Conservation (phyloP, 176 grass and related monocot genomes). For the Rhynchospora breviuscula region DNA sequence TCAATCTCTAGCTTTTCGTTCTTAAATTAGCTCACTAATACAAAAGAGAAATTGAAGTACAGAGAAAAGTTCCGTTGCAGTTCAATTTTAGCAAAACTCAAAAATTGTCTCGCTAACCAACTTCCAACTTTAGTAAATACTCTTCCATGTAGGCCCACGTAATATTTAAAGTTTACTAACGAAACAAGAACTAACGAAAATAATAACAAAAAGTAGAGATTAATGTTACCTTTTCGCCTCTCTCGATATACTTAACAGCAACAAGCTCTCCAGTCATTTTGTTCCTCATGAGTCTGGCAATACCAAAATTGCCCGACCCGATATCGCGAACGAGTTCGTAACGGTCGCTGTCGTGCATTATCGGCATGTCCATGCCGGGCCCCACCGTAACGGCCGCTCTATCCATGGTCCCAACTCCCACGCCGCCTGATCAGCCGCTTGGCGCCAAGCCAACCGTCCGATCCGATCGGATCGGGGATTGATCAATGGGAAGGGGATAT, state of each 20-base stretch:
- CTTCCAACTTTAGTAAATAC: not conserved
- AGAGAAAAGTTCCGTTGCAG: not conserved
- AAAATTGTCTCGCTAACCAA: not conserved
- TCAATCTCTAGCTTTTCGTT: not conserved
- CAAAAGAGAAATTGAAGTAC: not conserved
- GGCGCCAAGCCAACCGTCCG: not conserved
- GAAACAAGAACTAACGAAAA: not conserved
- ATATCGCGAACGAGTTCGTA: conserved; percentile 85
- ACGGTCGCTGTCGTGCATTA: conserved; percentile 91
- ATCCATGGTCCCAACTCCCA: conserved; percentile 39
- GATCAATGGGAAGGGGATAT: not conserved
- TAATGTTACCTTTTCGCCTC: conserved; percentile 56
- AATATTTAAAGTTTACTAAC: not conserved
- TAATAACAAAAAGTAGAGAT: not conserved
- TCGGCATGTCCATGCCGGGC: conserved; percentile 82
- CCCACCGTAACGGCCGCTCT: conserved; percentile 65
- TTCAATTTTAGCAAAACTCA: not conserved
- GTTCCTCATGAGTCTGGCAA: conserved; percentile 72
- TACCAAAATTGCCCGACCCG: conserved; percentile 82
- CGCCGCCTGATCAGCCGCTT: not conserved
- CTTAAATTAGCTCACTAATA: conserved; percentile 6
- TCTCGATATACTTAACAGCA: conserved; percentile 87
- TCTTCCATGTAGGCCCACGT: not conserved
- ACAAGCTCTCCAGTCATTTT: conserved; percentile 60
- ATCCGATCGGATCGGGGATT: conserved; percentile 12